Evolutionary conservation across 1,284 basidiomycete genomes (phyloP).

Genomic region (Trichosporon inkin): DNA sequence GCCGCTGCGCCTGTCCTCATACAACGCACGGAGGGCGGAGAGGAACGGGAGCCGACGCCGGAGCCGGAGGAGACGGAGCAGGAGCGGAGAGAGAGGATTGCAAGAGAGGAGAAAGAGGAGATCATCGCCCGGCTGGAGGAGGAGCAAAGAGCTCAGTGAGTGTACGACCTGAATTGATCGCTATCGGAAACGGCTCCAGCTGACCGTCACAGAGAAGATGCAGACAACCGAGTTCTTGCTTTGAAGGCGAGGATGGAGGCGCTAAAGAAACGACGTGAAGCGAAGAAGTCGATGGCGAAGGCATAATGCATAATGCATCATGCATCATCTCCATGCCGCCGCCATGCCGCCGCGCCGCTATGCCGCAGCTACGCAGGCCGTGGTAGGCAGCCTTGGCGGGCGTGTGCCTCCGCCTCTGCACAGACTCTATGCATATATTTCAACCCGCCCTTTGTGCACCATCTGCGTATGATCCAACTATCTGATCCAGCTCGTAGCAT

Average conservation of each 20-base stretch:
- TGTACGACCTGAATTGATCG: constrained; percentile 11
- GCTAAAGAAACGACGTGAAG: constrained; percentile 42
- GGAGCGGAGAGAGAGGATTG: constrained; percentile 37
- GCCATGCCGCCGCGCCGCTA: too few species aligned
- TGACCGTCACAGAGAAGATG: constrained; percentile 43
- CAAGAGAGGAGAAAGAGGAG: constrained; percentile 49
- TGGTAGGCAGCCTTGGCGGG: background rate
- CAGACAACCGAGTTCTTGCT: constrained; percentile 45
- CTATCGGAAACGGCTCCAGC: background rate
- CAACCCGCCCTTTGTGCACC: background rate
- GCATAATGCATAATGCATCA: too few species aligned
- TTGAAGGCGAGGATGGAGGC: constrained; percentile 48
- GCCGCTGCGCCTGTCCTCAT: constrained; percentile 44
- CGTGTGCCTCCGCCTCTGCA: background rate
- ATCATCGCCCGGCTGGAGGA: constrained; percentile 48
- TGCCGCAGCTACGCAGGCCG: background rate
- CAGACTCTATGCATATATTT: background rate
- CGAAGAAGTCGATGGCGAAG: constrained; percentile 16
- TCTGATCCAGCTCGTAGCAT: too few species aligned
- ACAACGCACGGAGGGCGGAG: constrained; percentile 12
- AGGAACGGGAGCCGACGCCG: constrained; percentile 25
- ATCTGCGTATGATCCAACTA: too few species aligned
- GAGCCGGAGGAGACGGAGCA: constrained; percentile 46
- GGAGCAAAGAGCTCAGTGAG: constrained; percentile 51
- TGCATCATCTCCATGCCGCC: too few species aligned